These are phyloP conservation scores for Fusarium torulosum DNA, from an alignment of 2,329 filamentous ascomycete species.

Conservation along the genomic window DNA sequence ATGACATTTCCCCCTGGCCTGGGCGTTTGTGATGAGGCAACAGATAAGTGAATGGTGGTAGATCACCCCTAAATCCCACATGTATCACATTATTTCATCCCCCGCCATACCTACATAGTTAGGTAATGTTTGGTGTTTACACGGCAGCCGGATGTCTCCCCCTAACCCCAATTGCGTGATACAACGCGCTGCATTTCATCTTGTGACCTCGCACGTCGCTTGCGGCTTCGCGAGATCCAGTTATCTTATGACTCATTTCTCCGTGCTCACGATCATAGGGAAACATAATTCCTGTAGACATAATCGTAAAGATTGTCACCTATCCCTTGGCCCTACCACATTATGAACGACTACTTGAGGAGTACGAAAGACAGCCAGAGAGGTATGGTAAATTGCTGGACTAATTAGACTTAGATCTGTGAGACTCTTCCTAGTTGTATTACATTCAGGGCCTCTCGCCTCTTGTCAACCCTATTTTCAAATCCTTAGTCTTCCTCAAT, in stretches of 20 bases:
- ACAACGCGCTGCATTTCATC: slow-evolving; percentile 30
- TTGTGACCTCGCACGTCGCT: slow-evolving; percentile 35
- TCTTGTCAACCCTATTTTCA: slow-evolving; percentile 4
- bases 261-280: not conserved
- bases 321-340: no score
- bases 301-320: no score
- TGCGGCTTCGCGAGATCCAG: slow-evolving; percentile 8
- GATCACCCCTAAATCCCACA: slow-evolving; percentile 12
- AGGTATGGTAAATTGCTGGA: not conserved
- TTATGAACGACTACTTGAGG: not conserved
- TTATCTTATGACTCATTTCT: slow-evolving; percentile 15
- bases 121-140: slow-evolving; percentile 10
- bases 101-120: slow-evolving; percentile 15
- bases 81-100: slow-evolving; percentile 16
- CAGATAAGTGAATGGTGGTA: slow-evolving; percentile 20
- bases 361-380: not conserved
- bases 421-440: not conserved
- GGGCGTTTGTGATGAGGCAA: slow-evolving; percentile 20
- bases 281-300: no score
- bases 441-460: not conserved
- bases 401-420: not conserved
- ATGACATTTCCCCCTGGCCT: slow-evolving; percentile 5
- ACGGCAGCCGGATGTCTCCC: slow-evolving; percentile 20
- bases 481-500: slow-evolving; percentile 48
- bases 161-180: slow-evolving; percentile 26